phyloP scores from a whole-genome alignment of 2,329 filamentous ascomycete genomes.

The Pestalotiopsis sp. region DNA sequence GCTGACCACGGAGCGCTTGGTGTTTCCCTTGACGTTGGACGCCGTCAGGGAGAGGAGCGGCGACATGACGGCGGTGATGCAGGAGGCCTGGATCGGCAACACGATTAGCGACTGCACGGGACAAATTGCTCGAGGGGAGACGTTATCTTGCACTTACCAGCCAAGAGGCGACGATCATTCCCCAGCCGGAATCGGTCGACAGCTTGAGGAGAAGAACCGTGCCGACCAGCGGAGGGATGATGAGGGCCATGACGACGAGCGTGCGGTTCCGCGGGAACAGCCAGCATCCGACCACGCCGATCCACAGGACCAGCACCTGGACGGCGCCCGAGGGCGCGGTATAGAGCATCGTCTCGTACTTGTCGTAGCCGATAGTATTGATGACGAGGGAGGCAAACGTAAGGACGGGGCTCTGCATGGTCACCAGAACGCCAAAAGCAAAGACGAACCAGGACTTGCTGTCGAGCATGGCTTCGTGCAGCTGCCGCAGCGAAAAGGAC shows the following conservation, averaged over 20 bases:
- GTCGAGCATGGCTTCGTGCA: constrained; percentile 46
- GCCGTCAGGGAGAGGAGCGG: constrained; percentile 46
- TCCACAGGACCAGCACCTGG: constrained; percentile 47
- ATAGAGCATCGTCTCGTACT: constrained; percentile 48
- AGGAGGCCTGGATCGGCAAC: constrained; percentile 33
- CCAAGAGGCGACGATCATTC: constrained; percentile 50
- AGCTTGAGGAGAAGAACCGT: constrained; percentile 46
- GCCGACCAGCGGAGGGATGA: constrained; percentile 45
- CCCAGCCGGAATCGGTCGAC: constrained; percentile 43
- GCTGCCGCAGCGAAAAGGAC: constrained; percentile 43
- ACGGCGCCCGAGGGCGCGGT: constrained; percentile 50
- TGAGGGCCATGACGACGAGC: constrained; percentile 40
- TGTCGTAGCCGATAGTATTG: constrained; percentile 45
- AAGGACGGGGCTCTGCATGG: constrained; percentile 46
- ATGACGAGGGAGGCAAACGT: constrained; percentile 55
- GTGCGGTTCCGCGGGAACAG: constrained; percentile 42
- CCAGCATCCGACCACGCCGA: constrained; percentile 41
- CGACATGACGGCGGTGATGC: constrained; percentile 43
- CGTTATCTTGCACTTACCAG: constrained; percentile 29
- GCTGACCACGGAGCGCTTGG: constrained; percentile 48
- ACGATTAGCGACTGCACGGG: not conserved
- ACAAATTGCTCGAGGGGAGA: not conserved
- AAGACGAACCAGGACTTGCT: constrained; percentile 47
- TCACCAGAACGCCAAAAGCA: constrained; percentile 47
- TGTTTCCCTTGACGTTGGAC: constrained; percentile 55